Evolutionary conservation across 345 rosid species (phyloP), one percentile per base, ranked within the genome.

Genomic region (Camelina neglecta): DNA sequence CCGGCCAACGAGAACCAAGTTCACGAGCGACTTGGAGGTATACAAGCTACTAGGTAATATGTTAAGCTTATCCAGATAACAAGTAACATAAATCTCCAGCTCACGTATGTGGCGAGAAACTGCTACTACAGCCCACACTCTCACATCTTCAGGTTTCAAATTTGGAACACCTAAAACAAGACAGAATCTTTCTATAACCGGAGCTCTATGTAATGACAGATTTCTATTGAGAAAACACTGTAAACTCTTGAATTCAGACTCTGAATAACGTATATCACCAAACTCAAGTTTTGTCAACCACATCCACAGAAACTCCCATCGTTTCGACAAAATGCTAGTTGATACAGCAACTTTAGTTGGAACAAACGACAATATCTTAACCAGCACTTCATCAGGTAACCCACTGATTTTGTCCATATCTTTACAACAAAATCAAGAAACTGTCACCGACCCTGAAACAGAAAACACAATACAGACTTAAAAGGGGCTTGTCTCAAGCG

Each of bases 351-450:
- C 38, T 8, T 35, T 35, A 35, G 38, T 53, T 21, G 64, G 64
- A 36, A 33, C 4, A n/a, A 33, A 58, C 11, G 23, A 58, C 11
- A 58, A n/a, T 33, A 58, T 58, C 42, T 67, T 67, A 13, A 23
- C 60, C 36, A 67, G 24, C 4, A 67, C 26, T 11, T 38, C 53
- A 39, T n/a, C 62, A 4, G 53, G 11, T 26, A 55, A 41, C 11
- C 53, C 53, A 55, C 62, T 55, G 62, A 68, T 39, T 41, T 7
- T 41, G 29, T 55, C 73, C 42, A 41, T 55, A 12, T 7, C 72
- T 50, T 60, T 1, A 39, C 29, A 38, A 3, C 5, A 36, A 5
- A 60, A 60, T 16, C n/a, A 60, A 60, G 47, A 35, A 35, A 7
- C 8, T 35, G 2, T 35, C 38, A 35, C 38, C 38, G 38, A 35